Conservation (phyloP, 331 rosid species). For the Prunus yedoensis region DNA sequence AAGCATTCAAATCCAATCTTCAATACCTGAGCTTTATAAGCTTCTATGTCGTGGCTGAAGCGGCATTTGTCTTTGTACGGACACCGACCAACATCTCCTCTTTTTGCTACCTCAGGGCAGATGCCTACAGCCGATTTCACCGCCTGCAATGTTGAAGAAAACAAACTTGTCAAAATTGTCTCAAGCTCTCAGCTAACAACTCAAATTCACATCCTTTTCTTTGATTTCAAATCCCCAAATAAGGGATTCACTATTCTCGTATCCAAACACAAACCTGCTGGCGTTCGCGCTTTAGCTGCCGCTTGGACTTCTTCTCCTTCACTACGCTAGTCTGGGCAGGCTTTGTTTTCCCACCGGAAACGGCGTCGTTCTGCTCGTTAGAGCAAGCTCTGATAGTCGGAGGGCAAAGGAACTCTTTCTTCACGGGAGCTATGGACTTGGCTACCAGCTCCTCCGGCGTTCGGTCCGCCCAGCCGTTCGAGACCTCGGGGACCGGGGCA, state of each 20-base stretch:
- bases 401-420: slow-evolving; percentile 57
- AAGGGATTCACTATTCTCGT: neutral
- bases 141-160: slow-evolving; percentile 43
- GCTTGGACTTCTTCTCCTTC: slow-evolving; percentile 89
- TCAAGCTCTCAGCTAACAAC: neutral
- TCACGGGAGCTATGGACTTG: slow-evolving; percentile 77
- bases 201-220: neutral
- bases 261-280: slow-evolving; percentile 47
- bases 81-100: slow-evolving; percentile 73
- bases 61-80: slow-evolving; percentile 81
- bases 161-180: neutral
- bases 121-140: slow-evolving; percentile 57
- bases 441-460: slow-evolving; percentile 75
- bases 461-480: slow-evolving; percentile 13
- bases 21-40: slow-evolving; percentile 69
- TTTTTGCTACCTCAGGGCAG: slow-evolving; percentile 72
- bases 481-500: neutral
- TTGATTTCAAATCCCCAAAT: neutral
- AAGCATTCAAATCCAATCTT: slow-evolving; percentile 11
- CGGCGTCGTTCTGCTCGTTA: slow-evolving; percentile 26
- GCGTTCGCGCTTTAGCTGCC: slow-evolving; percentile 94
- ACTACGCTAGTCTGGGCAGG: slow-evolving; percentile 35
- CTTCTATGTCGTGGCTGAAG: slow-evolving; percentile 79
- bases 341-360: slow-evolving; percentile 33
- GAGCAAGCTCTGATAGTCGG: slow-evolving; percentile 50